Evolutionary conservation across 73 alveolate species (phyloP).

Genomic region (Tetrahymena malaccensis): DNA sequence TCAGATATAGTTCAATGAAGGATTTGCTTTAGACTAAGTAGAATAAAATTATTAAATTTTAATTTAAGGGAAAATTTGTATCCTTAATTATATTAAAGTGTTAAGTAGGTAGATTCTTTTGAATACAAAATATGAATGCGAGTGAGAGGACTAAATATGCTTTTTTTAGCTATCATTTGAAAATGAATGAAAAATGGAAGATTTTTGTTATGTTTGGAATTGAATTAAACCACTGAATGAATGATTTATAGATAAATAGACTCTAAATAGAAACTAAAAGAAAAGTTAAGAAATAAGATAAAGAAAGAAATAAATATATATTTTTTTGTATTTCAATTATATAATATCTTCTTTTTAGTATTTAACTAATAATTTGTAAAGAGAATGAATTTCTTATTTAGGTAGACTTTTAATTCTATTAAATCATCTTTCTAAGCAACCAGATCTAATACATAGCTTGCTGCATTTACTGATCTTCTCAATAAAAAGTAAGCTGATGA

Average conservation of each 20-base stretch:
- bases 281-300: background rate
- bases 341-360: background rate
- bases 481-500: background rate
- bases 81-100: background rate
- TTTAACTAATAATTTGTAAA: background rate
- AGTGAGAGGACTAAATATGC: background rate
- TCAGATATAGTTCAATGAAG: background rate
- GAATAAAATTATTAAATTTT: background rate
- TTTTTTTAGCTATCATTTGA: background rate
- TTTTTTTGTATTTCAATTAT: background rate
- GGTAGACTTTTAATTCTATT: background rate
- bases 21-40: background rate
- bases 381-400: background rate
- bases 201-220: background rate
- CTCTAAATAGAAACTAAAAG: background rate
- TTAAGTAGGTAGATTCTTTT: background rate
- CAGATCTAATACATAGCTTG: background rate
- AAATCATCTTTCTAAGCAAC: background rate
- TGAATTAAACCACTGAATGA: background rate
- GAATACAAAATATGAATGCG: background rate
- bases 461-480: background rate
- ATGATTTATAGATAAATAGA: background rate
- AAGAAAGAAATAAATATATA: background rate
- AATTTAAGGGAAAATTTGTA: background rate
- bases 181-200: background rate